Evolutionary conservation across 208 protist species (phyloP), one percentile per base, ranked within the genome.

Genomic region (Giardia muris): DNA sequence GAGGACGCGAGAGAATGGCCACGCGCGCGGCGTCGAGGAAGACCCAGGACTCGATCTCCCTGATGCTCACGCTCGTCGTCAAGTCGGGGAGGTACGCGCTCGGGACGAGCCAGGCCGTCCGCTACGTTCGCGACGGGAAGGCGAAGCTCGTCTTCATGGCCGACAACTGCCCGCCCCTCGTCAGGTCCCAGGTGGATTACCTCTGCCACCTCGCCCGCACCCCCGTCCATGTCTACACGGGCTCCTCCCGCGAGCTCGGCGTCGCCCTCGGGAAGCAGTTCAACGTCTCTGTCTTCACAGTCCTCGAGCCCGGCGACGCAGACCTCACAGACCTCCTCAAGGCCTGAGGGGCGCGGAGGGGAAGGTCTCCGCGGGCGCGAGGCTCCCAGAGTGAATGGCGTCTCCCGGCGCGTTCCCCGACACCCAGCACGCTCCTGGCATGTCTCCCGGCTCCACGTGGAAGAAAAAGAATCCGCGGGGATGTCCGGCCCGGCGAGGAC

Each of bases 121-220:
- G 92, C 86, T 39, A 46, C 1, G 86, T 94, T 43, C 46, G 93
- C 45, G 76, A 92, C 46, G 93, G 93, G 43, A 44, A 94, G 2
- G 93, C 92, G n/a, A 93, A 94, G 42, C 47, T 94, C 30, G n/a
- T 94, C 46, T 57, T 94, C 0, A 86, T 94, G 0, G 43, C 92
- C 3, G 89, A 67, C 19, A 94, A 94, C 93, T 93, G 46, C 30
- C 93, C 93, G 44, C n/a, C 92, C 1, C 88, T 94, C 22, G 67
- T 87, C n/a, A 94, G 46, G 45, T 91, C 93, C 44, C 89, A 93
- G 87, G 22, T 94, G n/a, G 92, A 94, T 43, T 94, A 94, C 44
- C 48, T 93, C 3, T 3, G 92, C 67, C 90, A 93, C 86, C 92
- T 94, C 44, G 22, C 0, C 43, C 57, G 57, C 30, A 57, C 57